Evolutionary conservation across 163 green algal species (phyloP).

Genomic region (Picocystis sp.): DNA sequence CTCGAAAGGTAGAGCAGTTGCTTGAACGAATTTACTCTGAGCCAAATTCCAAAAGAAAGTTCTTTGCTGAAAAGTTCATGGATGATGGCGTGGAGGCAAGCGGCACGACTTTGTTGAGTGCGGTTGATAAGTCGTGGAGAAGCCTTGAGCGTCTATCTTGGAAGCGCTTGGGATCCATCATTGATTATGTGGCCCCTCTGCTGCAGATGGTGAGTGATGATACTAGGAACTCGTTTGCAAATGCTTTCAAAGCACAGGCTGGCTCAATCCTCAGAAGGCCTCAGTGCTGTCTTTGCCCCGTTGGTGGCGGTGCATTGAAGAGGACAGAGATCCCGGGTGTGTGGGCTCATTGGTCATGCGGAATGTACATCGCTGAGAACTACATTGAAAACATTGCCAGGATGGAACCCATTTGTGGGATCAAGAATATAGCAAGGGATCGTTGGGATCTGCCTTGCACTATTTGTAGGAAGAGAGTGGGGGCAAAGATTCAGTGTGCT

Average conservation of each 20-base stretch:
- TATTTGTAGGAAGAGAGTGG: constrained; percentile 73
- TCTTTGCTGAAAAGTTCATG: neutral
- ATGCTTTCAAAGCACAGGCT: neutral
- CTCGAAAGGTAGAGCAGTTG: constrained; percentile 46
- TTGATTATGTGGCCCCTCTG: neutral
- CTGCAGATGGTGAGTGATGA: neutral
- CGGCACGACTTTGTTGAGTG: neutral
- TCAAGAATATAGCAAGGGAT: constrained; percentile 67
- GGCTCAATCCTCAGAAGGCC: constrained; percentile 11
- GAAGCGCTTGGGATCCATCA: neutral
- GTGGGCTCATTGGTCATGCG: constrained; percentile 29
- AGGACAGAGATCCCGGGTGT: constrained; percentile 50
- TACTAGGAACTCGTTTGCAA: too few relatives aligned
- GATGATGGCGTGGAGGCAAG: neutral
- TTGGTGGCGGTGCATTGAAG: constrained; percentile 79
- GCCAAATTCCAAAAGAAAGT: neutral
- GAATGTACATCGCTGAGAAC: constrained; percentile 59
- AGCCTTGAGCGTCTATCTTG: neutral
- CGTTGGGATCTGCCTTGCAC: constrained; percentile 77
- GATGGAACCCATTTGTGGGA: constrained; percentile 71
- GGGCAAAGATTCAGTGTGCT: constrained; percentile 91
- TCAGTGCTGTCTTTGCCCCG: constrained; percentile 84
- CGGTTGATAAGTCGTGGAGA: neutral
- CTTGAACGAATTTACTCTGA: neutral
- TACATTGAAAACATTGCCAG: constrained; percentile 25